Base-by-base conservation (phyloP, 306 rosid genomes). In the Sicyos baderoa region DNA sequence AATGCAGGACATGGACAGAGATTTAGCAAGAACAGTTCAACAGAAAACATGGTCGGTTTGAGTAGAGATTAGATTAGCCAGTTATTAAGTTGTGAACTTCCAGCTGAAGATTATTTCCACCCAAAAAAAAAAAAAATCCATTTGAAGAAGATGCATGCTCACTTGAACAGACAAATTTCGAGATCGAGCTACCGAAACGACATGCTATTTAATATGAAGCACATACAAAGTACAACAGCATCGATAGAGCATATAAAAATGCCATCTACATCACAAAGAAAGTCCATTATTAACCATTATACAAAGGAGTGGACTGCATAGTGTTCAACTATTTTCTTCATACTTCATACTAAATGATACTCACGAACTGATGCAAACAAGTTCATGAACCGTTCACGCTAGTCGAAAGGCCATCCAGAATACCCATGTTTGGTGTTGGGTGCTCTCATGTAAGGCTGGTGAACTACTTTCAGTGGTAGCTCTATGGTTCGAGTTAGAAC, bases 371-470 rank as follows among this genome's bases (percentile, higher is more conserved):
- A 17, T 37, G 29, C 69, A 37, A 37, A 63, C 16, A 64, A 65
- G 71, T 45, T 65, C 18, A 9, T 8, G 35, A 18, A 4, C 51
- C 51, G 2, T 21, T 42, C 18, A 64, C 15, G 18, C 52, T 47
- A 66, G 54, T 66, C 71, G 17, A 66, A 66, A 45, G 71, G 75
- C 75, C 75, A 72, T 13, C 75, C 75, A 9, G 35, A 72, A 57
- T 72, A 72, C 56, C 68, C 68, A 68, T 1, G 55, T 47, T 35
- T 72, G 68, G 67, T 72, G 68, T 57, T 27, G 54, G 67, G 49
- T 72, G 6, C 13, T 66, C 54, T 66, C 71, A 12, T 66, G 71
- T 50, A 66, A 7, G 14, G 71, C 71, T 22, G 70, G 70, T 12
- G 76, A 60, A 59, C 19, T 27, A 40, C 51, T 49, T 60, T 49